Base-by-base conservation (phyloP, 305 asterid species). In the Fraxinus sp. region DNA sequence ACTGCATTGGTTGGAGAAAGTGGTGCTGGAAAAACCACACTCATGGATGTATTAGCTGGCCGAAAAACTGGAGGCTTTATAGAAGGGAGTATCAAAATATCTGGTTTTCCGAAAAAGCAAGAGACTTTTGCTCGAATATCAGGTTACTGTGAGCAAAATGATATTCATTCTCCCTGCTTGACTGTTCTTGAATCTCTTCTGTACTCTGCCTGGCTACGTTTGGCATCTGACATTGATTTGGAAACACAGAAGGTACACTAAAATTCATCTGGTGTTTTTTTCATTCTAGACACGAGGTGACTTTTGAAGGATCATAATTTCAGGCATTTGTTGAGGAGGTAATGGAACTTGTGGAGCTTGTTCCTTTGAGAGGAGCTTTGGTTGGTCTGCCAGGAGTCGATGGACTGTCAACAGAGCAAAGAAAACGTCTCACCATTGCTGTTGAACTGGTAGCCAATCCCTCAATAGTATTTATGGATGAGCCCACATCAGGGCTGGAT, bases 301-400 rank as follows among this genome's bases (percentile, higher is more conserved):
- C 81, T 84, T 72, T 78, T 78, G 74, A 71, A 84, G 44, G 68
- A 73, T 77, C 79, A 52, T 81, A 79, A 74, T 86, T 77, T 80
- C 91, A 95, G 99, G 98, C 95, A 32, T 95, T 95, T 86, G 98
- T 95, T 79, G 98, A 94, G 81, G 98, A 95, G 90, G 97, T 95
- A 77, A 95, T 95, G 99, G 96, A 93, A 84, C 99, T 95, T 85
- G 99, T 95, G 85, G 99, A 95, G 91, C 97, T 95, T 82, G 84
- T 90, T 79, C 94, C 97, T 82, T 85, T 95, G 77, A 93, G 89
- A 86, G 97, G 97, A 85, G 97, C 97, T 77, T 88, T 95, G 88
- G 95, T 94, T 82, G 99, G 99, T 84, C 87, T 95, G 80, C 99
- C 99, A 64, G 98, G 99, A 88, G 90, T 95, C 85, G 93, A 95